phyloP scores from a whole-genome alignment of 768 basidiomycete species.

The Suillus subalutaceus region DNA sequence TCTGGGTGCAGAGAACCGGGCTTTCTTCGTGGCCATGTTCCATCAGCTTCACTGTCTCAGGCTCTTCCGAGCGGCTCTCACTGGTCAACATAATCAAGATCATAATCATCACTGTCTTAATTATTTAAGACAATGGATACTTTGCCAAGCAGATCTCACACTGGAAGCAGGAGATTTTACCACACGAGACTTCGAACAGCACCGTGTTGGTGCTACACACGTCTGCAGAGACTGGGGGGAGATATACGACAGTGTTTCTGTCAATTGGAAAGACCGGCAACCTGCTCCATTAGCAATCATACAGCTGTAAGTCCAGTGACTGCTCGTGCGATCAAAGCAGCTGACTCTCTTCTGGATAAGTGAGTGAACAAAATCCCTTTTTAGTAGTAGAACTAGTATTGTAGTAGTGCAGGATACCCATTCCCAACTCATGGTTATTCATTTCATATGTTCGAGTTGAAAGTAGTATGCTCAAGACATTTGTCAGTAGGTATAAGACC shows the following conservation, averaged over 20 bases:
- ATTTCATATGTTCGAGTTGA: no score
- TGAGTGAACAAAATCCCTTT: background rate
- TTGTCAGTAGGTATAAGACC: background rate
- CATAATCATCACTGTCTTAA: slow-evolving; percentile 37
- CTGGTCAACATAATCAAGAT: background rate
- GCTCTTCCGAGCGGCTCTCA: background rate
- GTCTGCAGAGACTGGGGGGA: slow-evolving; percentile 29
- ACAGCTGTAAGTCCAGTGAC: background rate
- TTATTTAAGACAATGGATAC: slow-evolving; percentile 38
- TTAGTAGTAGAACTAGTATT: background rate
- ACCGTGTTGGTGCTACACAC: slow-evolving; percentile 19
- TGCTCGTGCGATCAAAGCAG: background rate
- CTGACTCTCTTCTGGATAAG: background rate
- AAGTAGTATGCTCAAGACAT: background rate
- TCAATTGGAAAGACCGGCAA: background rate
- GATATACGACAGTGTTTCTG: slow-evolving; percentile 12
- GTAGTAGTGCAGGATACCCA: background rate
- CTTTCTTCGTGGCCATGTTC: background rate
- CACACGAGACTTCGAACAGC: slow-evolving; percentile 25
- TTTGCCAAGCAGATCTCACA: slow-evolving; percentile 27
- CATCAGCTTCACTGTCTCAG: slow-evolving; percentile 1
- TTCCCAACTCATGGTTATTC: background rate
- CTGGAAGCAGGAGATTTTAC: slow-evolving; percentile 39
- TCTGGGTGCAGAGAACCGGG: background rate
- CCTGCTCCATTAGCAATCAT: background rate